These are phyloP conservation scores for Globisporangium paroecandrum DNA, from an alignment of 352 stramenopile genomes.

Conservation along the genomic window DNA sequence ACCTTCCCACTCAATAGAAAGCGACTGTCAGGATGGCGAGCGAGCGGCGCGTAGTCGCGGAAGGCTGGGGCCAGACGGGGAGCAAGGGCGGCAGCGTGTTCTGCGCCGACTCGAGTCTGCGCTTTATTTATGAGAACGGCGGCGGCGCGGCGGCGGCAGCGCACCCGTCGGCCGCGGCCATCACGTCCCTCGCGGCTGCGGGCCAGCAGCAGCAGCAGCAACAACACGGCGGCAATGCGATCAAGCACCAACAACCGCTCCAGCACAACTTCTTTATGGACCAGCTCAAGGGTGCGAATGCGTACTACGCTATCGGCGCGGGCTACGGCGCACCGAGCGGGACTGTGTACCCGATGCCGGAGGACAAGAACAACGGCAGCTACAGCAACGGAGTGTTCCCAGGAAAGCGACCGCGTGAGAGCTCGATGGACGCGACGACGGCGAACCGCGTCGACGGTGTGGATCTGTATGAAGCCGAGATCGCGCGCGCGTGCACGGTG, in stretches of 20 bases:
- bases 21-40: constrained; percentile 2
- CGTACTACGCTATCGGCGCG: constrained; percentile 5
- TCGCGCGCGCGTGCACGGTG: constrained; percentile 50
- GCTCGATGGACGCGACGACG: constrained; percentile 5
- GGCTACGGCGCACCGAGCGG: neutral
- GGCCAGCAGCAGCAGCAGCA: constrained; percentile 8
- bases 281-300: constrained; percentile 18
- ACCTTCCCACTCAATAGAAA: neutral
- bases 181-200: constrained; percentile 26
- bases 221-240: neutral
- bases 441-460: constrained; percentile 27
- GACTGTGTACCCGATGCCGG: constrained; percentile 6
- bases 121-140: constrained; percentile 68
- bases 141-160: constrained; percentile 21
- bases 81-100: constrained; percentile 63
- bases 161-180: constrained; percentile 19
- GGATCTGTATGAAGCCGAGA: constrained; percentile 60
- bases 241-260: neutral
- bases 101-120: constrained; percentile 78
- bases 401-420: constrained; percentile 20
- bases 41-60: constrained; percentile 61
- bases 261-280: constrained; percentile 17
- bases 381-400: constrained; percentile 6
- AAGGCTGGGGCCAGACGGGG: constrained; percentile 56
- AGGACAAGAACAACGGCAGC: constrained; percentile 9